Conservation (phyloP, 2,329 filamentous ascomycete species). For the Ophiostoma sp. region DNA sequence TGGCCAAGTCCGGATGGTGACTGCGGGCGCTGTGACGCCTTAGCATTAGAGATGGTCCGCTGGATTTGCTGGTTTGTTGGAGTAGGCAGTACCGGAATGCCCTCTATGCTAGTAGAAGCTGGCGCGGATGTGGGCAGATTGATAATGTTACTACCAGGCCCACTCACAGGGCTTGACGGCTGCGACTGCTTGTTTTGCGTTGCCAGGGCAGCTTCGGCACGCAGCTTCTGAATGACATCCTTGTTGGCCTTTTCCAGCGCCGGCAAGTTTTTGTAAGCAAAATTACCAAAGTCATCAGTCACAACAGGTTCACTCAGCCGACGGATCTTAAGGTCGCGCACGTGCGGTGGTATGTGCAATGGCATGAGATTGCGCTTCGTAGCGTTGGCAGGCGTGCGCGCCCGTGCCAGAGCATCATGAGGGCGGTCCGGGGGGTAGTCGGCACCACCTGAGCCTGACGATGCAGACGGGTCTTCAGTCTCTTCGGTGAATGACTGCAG, state of each 20-base stretch:
- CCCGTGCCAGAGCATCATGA: conserved; percentile 87
- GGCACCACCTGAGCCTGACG: conserved; percentile 59
- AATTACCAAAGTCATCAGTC: conserved; percentile 90
- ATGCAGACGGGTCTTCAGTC: conserved; percentile 80
- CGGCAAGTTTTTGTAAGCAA: conserved; percentile 94
- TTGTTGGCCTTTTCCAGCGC: conserved; percentile 98
- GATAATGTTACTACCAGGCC: neutral
- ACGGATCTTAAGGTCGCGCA: conserved; percentile 81
- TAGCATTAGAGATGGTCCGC: conserved; percentile 75
- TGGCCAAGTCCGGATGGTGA: conserved; percentile 80
- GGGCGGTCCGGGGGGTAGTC: conserved; percentile 77
- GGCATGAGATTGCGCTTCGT: conserved; percentile 92
- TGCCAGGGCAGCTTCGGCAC: conserved; percentile 83
- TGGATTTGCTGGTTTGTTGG: conserved; percentile 57
- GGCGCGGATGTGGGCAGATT: conserved; percentile 35
- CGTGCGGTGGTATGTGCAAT: conserved; percentile 91
- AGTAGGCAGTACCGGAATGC: conserved; percentile 72
- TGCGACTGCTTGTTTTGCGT: conserved; percentile 49
- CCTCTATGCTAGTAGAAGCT: conserved; percentile 70
- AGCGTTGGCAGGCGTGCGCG: conserved; percentile 78
- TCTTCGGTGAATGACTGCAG: conserved; percentile 90
- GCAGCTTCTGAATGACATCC: conserved; percentile 93
- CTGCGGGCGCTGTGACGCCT: conserved; percentile 69
- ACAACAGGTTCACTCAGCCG: conserved; percentile 84
- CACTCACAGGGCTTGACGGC: conserved; percentile 41